These are phyloP conservation scores for Vitis hybrid DNA, from an alignment of 177 flowering plant genomes.

Conservation along the genomic window DNA sequence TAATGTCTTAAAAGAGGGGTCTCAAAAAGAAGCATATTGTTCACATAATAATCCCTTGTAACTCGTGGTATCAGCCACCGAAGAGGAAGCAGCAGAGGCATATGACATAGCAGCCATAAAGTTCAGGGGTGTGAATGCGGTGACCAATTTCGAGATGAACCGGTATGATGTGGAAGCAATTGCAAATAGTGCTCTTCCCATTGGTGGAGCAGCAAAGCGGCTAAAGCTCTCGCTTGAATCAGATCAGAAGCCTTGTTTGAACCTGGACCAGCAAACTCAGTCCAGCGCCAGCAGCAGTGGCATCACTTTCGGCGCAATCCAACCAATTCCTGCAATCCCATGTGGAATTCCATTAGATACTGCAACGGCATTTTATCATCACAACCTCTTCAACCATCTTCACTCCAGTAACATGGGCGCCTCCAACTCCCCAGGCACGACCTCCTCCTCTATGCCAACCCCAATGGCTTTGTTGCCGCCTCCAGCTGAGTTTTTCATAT, in stretches of 20 bases:
- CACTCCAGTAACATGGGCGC: conserved; percentile 19
- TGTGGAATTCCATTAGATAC: conserved; percentile 46
- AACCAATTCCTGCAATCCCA: conserved; percentile 33
- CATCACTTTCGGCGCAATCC: conserved; percentile 40
- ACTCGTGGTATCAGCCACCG: conserved; percentile 54
- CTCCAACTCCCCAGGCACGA: conserved; percentile 25
- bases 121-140: conserved; percentile 84
- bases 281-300: conserved; percentile 37
- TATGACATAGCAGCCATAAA: conserved; percentile 95
- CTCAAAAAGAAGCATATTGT: not conserved
- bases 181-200: conserved; percentile 67
- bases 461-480: conserved; percentile 25
- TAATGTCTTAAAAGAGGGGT: too few species aligned
- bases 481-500: conserved; percentile 50
- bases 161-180: conserved; percentile 85
- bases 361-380: conserved; percentile 43
- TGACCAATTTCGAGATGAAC: conserved; percentile 91
- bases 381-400: conserved; percentile 47
- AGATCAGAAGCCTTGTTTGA: conserved; percentile 32
- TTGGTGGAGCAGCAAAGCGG: conserved; percentile 81
- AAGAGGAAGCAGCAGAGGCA: conserved; percentile 97
- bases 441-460: conserved; percentile 16
- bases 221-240: conserved; percentile 64
- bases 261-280: conserved; percentile 28
- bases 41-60: not conserved